Conservation (phyloP, 2,329 filamentous ascomycete genomes). For the Fusarium liriodendri region DNA sequence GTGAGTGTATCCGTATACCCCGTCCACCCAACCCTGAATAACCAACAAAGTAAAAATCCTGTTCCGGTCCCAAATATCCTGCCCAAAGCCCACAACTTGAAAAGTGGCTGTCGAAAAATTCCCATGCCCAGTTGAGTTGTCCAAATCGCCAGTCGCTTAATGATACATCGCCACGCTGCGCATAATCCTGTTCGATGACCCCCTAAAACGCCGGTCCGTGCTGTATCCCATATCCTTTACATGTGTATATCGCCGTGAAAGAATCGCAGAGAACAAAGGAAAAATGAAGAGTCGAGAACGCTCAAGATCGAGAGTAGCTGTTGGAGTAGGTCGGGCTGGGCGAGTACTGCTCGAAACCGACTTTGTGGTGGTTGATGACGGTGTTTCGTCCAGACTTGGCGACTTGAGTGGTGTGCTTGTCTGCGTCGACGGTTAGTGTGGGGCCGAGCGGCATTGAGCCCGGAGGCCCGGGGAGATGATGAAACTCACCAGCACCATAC, state of each 20-base stretch:
- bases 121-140: not conserved
- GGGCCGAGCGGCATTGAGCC: constrained; percentile 7
- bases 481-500: constrained; percentile 47
- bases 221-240: constrained; percentile 29
- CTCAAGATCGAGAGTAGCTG: constrained; percentile 28
- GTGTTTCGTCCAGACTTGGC: constrained; percentile 38
- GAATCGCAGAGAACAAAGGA: constrained; percentile 4
- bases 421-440: constrained; percentile 40
- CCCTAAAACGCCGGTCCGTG: constrained; percentile 38
- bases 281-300: constrained; percentile 6
- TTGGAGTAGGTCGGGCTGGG: constrained; percentile 46
- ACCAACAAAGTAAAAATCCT: constrained; percentile 5
- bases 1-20: constrained; percentile 1
- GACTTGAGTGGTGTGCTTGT: constrained; percentile 40
- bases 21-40: not conserved
- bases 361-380: constrained; percentile 49
- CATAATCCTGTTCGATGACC: constrained; percentile 20
- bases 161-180: constrained; percentile 33
- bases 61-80: constrained; percentile 14
- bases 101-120: constrained; percentile 10
- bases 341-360: constrained; percentile 44
- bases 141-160: constrained; percentile 21
- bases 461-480: constrained; percentile 9
- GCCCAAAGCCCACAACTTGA: constrained; percentile 16
- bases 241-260: constrained; percentile 22